A percentile compares a stretch with the other conserved stretches of the same genome.
These are phyloP conservation scores for Coemansia sp. DNA, from an alignment of 192 early-diverging fungal species.

Conservation along the genomic window DNA sequence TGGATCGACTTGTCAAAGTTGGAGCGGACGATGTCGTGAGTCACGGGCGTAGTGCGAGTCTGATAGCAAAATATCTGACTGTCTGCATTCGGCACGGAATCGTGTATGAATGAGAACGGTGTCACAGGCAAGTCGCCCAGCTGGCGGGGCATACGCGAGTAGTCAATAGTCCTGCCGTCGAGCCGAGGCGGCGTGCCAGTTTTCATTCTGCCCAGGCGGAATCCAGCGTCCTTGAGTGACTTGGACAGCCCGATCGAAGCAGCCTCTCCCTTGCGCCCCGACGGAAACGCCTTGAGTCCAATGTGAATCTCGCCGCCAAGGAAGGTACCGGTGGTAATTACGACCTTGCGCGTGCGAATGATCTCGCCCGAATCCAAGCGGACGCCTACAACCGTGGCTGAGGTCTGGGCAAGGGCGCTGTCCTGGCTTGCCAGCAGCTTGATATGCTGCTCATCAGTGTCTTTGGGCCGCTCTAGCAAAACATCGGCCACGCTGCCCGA, in stretches of 20 bases:
- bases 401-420: constrained; percentile 21
- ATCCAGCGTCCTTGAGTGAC: constrained; percentile 73
- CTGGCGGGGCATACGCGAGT: constrained; percentile 64
- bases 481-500: constrained; percentile 76
- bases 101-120: constrained; percentile 80
- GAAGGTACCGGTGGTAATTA: constrained; percentile 85
- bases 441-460: constrained; percentile 18
- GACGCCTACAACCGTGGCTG: constrained; percentile 60
- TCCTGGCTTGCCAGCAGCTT: constrained; percentile 38
- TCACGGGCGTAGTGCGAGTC: constrained; percentile 69
- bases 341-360: constrained; percentile 68
- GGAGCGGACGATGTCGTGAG: constrained; percentile 69
- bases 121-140: constrained; percentile 70
- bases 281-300: constrained; percentile 67
- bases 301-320: constrained; percentile 84
- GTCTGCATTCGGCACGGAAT: constrained; percentile 68
- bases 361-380: constrained; percentile 69
- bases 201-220: constrained; percentile 77
- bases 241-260: constrained; percentile 77
- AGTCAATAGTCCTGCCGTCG: constrained; percentile 77
- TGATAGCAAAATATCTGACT: constrained; percentile 75
- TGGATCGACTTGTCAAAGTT: constrained; percentile 82
- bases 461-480: constrained; percentile 56
- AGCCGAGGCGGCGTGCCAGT: constrained; percentile 84
- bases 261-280: constrained; percentile 74